phyloP scores from a whole-genome alignment of 179 eudicot genomes.

The Vitellaria paradoxa region DNA sequence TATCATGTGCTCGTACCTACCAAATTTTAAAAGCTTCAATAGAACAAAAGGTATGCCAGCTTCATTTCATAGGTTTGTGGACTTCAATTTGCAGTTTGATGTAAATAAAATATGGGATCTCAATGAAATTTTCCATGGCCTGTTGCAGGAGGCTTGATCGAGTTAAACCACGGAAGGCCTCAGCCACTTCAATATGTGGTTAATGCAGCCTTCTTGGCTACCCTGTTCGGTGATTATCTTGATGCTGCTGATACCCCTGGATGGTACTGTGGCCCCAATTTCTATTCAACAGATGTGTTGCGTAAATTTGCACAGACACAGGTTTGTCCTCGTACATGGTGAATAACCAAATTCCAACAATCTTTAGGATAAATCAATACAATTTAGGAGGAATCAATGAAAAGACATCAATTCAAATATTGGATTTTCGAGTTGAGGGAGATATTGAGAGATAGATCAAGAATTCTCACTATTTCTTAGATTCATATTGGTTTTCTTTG shows the following conservation, averaged over 20 bases:
- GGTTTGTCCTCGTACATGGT: too few species aligned
- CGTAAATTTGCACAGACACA: conserved; percentile 84
- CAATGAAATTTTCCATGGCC: conserved; percentile 1
- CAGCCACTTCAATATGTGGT: conserved; percentile 96
- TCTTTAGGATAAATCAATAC: too few species aligned
- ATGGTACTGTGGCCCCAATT: conserved; percentile 95
- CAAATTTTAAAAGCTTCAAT: conserved; percentile 77
- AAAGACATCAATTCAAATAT: too few species aligned
- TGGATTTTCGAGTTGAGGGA: too few species aligned
- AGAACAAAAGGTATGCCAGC: conserved; percentile 71
- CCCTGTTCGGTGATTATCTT: conserved; percentile 81
- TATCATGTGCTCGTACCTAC: conserved; percentile 90
- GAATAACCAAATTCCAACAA: too few species aligned
- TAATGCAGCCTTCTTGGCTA: conserved; percentile 94
- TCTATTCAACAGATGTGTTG: conserved; percentile 59
- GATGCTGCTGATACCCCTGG: conserved; percentile 95
- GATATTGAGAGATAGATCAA: too few species aligned
- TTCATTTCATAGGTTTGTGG: background rate
- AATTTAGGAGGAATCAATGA: too few species aligned
- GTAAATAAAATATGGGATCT: background rate
- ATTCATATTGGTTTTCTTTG: background rate
- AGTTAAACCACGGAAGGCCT: conserved; percentile 88
- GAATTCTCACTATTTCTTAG: too few species aligned
- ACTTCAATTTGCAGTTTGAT: background rate
- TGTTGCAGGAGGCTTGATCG: conserved; percentile 81